These are phyloP conservation scores for Davidsoniella virescens DNA, from an alignment of 2,329 filamentous ascomycete species.

Conservation along the genomic window DNA sequence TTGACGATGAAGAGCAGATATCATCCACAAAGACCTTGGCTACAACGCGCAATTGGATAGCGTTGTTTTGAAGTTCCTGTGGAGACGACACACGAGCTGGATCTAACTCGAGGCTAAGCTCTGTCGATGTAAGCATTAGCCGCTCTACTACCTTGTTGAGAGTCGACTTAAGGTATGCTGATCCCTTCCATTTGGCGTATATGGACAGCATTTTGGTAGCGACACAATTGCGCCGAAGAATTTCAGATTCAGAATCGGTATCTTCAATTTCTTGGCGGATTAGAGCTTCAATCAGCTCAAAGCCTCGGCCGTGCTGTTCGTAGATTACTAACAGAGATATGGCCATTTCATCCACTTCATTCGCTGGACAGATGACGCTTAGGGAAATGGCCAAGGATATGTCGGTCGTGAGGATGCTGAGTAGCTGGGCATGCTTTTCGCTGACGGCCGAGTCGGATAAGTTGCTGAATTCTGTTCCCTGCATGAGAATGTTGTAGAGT, in stretches of 20 bases:
- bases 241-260: conserved; percentile 52
- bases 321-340: conserved; percentile 55
- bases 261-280: conserved; percentile 55
- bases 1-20: conserved; percentile 45
- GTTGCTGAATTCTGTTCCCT: conserved; percentile 55
- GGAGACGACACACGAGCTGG: conserved; percentile 41
- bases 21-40: conserved; percentile 57
- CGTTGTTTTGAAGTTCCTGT: conserved; percentile 51
- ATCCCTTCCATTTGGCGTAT: conserved; percentile 56
- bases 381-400: conserved; percentile 46
- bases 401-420: conserved; percentile 46
- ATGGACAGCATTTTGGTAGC: conserved; percentile 58
- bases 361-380: conserved; percentile 48
- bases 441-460: conserved; percentile 50
- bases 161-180: conserved; percentile 44
- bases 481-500: conserved; percentile 53
- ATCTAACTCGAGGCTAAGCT: conserved; percentile 52
- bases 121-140: conserved; percentile 48
- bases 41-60: conserved; percentile 47
- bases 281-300: conserved; percentile 46
- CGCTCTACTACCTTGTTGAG: conserved; percentile 51
- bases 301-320: conserved; percentile 46
- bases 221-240: conserved; percentile 51
- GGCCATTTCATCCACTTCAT: conserved; percentile 52
- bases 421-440: conserved; percentile 50